These are phyloP conservation scores for Pichia sp. DNA, from an alignment of 1,139 yeast species.

Conservation along the genomic window DNA sequence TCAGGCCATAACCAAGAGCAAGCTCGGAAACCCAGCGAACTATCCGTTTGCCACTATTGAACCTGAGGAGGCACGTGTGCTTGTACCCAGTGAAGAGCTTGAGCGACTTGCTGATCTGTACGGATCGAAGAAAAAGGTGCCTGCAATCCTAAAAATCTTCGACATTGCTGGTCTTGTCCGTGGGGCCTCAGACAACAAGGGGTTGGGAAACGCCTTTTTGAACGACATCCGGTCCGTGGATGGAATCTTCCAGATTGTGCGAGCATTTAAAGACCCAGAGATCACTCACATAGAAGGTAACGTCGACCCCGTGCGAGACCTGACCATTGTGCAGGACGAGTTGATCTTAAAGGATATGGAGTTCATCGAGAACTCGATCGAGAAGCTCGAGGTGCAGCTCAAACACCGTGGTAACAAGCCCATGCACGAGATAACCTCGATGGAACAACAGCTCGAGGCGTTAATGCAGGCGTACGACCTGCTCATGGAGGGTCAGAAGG, in stretches of 20 bases:
- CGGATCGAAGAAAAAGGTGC: slow-evolving; percentile 60
- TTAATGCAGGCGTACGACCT: slow-evolving; percentile 46
- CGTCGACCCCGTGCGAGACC: slow-evolving; percentile 92
- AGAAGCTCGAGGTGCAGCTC: slow-evolving; percentile 54
- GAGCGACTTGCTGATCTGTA: slow-evolving; percentile 51
- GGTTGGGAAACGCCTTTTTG: slow-evolving; percentile 96
- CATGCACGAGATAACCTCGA: slow-evolving; percentile 33
- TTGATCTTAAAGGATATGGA: slow-evolving; percentile 83
- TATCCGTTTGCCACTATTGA: slow-evolving; percentile 98
- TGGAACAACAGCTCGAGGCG: slow-evolving; percentile 44
- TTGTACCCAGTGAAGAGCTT: slow-evolving; percentile 90
- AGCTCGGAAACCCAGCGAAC: slow-evolving; percentile 96
- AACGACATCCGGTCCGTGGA: slow-evolving; percentile 97
- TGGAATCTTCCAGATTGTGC: slow-evolving; percentile 95
- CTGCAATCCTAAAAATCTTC: slow-evolving; percentile 89
- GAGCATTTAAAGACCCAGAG: slow-evolving; percentile 97
- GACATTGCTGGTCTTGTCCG: slow-evolving; percentile 98
- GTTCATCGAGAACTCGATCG: slow-evolving; percentile 71
- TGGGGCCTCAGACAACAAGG: slow-evolving; percentile 98
- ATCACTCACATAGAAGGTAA: slow-evolving; percentile 98
- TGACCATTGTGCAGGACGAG: slow-evolving; percentile 88
- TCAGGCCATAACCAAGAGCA: slow-evolving; percentile 85
- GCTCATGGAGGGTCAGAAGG: slow-evolving; percentile 57
- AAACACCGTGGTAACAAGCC: slow-evolving; percentile 35
- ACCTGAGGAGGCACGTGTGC: slow-evolving; percentile 97